Base-by-base conservation (phyloP, 805 yeast species). In the Sungouiella thailandica region DNA sequence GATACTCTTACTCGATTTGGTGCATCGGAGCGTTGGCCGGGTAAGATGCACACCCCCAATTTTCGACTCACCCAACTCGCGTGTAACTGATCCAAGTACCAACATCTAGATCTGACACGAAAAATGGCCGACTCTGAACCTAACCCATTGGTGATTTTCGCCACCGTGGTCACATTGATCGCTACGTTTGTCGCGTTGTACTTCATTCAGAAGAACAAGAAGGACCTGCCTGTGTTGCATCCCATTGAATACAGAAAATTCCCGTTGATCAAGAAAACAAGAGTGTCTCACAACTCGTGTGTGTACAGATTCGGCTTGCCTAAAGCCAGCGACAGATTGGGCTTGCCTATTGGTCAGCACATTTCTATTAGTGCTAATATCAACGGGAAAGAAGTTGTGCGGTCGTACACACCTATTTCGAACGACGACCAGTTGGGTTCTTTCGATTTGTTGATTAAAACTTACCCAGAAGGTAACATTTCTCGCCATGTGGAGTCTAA, bases 281-380 rank as follows among this genome's bases (percentile, higher is more conserved):
- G 79, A 25, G 68, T 90, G 16, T 72, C 83, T 25, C 90, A 84
- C 58, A 87, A 89, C 61, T 74, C 95, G 17, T 84, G 89, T 28
- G 62, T 87, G 39, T 85, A 86, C 65, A 76, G 89, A 53, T 87
- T 90, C 54, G 85, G 81, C 9, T 73, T 90, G 47, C 96, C 96
- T 34, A 70, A 74, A 43, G 70, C 80, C 23, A 70, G 76, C 33
- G 88, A 84, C 55, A 68, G 78, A 29, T 72, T 90, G 42, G 96
- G 96, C 7, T 72, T 90, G 44, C 96, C 96, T 36, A 81, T 86
- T 52, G 97, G 97, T 34, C 97, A 90, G 65, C 97, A 90, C 58
- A 81, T 90, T 54, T 75, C 87, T 28, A 78, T 89, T 49, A 76
- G 76, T 14, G 90, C 94, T 13, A 66, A 60, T 27, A 80, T 88